Conservation (phyloP, 23 red algal genomes). For the Gracilaria gracilis region DNA sequence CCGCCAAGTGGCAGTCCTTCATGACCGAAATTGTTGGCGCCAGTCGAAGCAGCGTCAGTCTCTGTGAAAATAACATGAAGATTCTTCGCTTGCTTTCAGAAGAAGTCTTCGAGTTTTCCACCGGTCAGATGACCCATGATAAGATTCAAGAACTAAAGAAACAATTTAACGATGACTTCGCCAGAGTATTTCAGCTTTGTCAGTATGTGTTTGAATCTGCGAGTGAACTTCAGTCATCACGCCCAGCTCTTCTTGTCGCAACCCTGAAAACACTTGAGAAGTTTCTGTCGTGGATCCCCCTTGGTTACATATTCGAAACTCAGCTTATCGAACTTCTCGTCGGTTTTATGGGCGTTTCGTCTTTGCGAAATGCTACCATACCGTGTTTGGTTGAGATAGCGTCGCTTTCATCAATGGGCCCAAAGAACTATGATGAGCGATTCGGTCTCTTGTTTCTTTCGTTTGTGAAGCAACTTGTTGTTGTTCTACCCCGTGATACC, state of each 20-base stretch:
- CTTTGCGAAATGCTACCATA: conserved; percentile 81
- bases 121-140: conserved; percentile 96
- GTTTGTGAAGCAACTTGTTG: conserved; percentile 83
- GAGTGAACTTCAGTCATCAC: conserved; percentile 61
- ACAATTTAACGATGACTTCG: conserved; percentile 97
- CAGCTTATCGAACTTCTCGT: conserved; percentile 89
- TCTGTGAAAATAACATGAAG: conserved; percentile 99
- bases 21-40: conserved; percentile 92
- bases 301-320: conserved; percentile 98
- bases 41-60: conserved; percentile 71
- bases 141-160: conserved; percentile 88
- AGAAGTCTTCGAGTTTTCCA: conserved; percentile 98
- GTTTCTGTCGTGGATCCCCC: conserved; percentile 98
- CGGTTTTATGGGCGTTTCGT: conserved; percentile 63
- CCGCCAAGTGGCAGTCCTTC: conserved; percentile 87
- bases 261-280: conserved; percentile 94
- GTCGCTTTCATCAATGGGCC: background rate
- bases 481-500: conserved; percentile 69
- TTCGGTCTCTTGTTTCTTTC: conserved; percentile 83
- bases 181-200: conserved; percentile 93
- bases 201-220: conserved; percentile 91
- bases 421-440: conserved; percentile 75
- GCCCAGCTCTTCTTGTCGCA: conserved; percentile 79
- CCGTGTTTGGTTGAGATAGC: conserved; percentile 95
- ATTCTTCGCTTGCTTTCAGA: conserved; percentile 94